Percentiles rank a stretch among this genome's conserved stretches.
Evolutionary conservation across 2,329 filamentous ascomycete species (phyloP).

Genomic region (Esteya vermicola): DNA sequence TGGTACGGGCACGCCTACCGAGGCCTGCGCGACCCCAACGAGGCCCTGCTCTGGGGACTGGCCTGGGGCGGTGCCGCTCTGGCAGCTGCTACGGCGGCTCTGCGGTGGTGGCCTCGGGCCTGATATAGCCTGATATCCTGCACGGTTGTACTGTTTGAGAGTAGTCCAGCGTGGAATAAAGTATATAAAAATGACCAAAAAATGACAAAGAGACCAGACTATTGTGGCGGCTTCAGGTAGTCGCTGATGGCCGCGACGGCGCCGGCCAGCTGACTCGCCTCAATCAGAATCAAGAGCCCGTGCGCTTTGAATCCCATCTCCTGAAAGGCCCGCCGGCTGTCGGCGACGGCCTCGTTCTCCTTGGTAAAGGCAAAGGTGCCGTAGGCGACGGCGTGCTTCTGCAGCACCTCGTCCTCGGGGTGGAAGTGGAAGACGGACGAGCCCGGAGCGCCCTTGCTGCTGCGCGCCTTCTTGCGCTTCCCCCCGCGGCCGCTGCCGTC

Average conservation of each 20-base stretch:
- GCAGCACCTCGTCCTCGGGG: constrained; percentile 82
- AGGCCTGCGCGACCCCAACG: neutral
- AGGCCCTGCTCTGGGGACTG: neutral
- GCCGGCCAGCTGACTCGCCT: constrained; percentile 58
- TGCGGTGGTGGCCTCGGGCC: no score
- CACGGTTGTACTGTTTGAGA: no score
- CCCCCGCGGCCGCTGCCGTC: constrained; percentile 35
- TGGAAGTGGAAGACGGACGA: constrained; percentile 77
- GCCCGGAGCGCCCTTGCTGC: constrained; percentile 18
- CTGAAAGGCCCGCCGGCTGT: constrained; percentile 90
- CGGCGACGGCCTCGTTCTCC: constrained; percentile 65
- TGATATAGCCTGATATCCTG: no score
- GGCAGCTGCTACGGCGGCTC: neutral
- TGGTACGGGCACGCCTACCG: constrained; percentile 4
- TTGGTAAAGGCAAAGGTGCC: constrained; percentile 68
- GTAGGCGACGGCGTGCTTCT: constrained; percentile 56
- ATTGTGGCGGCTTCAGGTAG: constrained; percentile 47
- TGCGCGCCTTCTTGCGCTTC: constrained; percentile 43
- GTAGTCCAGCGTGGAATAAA: no score
- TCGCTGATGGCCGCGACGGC: constrained; percentile 65
- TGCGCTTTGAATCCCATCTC: constrained; percentile 77
- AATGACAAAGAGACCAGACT: no score
- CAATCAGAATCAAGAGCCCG: constrained; percentile 77
- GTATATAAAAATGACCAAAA: no score
- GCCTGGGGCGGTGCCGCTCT: neutral